Base-by-base conservation (phyloP, 208 protist species). In the Trypanosoma platydactyli region DNA sequence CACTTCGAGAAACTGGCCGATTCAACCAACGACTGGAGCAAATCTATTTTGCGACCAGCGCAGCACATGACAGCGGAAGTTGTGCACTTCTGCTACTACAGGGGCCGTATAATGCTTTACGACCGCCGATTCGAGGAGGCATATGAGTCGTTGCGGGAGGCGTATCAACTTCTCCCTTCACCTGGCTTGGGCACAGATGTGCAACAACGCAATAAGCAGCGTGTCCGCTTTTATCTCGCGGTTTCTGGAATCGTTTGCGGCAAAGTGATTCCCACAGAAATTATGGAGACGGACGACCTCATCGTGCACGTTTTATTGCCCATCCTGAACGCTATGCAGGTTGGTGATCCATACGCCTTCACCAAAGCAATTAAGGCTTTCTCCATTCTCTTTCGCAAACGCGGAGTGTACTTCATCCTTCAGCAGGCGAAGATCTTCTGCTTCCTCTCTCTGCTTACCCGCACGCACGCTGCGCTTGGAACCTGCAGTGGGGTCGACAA, bases 11-110 rank as follows among this genome's bases (percentile, higher is more conserved):
- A 56, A 13, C 69, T 76, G 0, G 77, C 84, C 0, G 70, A 68
- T 46, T 52, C 64, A 7, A 74, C 68, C 7, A 25, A 59, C 15
- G 84, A 90, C 53, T 53, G 55, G 25, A 60, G 62, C 24, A 82
- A 82, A 60, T 88, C 78, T 42, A 86, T 94, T 66, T 27, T 92
- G 18, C 69, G 69, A 33, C 84, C 89, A 2, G 88, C 86, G 53
- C 71, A 80, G 68, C 89, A 94, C 75, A 94, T 94, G 83, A 86
- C 73, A 5, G 84, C 86, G 13, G 85, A 94, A 69, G 73, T 94
- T 20, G 74, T 92, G 15, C 91, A 66, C 25, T 94, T 89, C 68
- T 81, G 74, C 64, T 94, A 94, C 71, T 88, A 84, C 72, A 80
- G 83, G 50, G 89, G 86, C 12, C 66, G 89, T 24, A 81, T 94